Base-by-base conservation (phyloP, 2,329 filamentous ascomycete species). In the Botrytis pseudocinerea region DNA sequence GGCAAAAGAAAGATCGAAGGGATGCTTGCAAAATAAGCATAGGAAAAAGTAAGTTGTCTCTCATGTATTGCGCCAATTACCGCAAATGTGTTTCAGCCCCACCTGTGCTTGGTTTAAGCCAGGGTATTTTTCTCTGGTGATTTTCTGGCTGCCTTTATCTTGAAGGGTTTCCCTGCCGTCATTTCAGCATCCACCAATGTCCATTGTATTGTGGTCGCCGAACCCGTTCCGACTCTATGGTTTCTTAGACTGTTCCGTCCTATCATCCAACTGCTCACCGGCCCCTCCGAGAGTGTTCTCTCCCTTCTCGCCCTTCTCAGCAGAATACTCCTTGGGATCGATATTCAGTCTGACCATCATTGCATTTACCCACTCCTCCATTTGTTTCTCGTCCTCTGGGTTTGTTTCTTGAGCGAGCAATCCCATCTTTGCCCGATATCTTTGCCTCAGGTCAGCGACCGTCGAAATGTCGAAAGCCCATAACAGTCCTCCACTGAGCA, bases 391-490 rank as follows among this genome's bases (percentile, higher is more conserved):
- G 73, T 88, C 86, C 78, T 87, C 85, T 75, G 85, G 81, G 78
- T 87, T 83, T 64, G 74, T 74, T 62, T 74, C 73, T n/a, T 66
- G 72, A 81, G 75, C 83, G 81, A 74, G 81, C 81, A 74, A 80
- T 75, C 80, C 80, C 38, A 85, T 79, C 61, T 83, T 83, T 74
- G 81, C 81, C 73, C 83, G 83, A n/a, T 89, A 86, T 78, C 83
- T 83, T 65, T 76, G 80, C 79, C 88, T 84, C 80, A 94, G 83
- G 79, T 95, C 92, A 6, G 89, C 88, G 59, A 94, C 70, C 63
- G 85, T 86, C 80, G 90, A 90, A 51, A 98, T 88, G 81, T 98
- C 92, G 74, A 96, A 89, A 0, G 89, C 90, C 87, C 92, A 97
- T 75, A 93, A 85, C 18, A 91, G 82, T 0, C 92, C 94, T 5